A percentile compares a stretch with the other conserved stretches of the same genome.
These are phyloP conservation scores for Onygenales sp. DNA, from an alignment of 2,329 filamentous ascomycete species.

Conservation along the genomic window DNA sequence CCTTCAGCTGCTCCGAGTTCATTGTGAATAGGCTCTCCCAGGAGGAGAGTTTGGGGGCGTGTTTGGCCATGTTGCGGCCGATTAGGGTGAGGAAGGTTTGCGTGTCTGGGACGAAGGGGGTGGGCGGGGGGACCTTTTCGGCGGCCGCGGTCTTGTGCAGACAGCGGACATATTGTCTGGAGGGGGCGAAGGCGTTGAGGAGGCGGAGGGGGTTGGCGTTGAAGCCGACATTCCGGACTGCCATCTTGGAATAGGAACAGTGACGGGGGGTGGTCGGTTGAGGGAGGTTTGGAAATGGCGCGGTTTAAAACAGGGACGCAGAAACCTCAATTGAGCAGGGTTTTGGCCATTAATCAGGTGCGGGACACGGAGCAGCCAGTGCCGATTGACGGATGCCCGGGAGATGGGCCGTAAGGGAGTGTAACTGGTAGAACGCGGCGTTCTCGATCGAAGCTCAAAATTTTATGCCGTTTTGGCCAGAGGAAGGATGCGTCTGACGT, in stretches of 20 bases:
- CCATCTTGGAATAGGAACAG: conserved; percentile 3
- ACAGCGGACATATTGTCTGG: conserved; percentile 27
- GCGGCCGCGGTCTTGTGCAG: conserved; percentile 32
- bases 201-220: conserved; percentile 5
- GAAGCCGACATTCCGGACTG: conserved; percentile 2
- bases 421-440: too few species aligned
- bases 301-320: too few species aligned
- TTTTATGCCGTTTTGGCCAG: too few species aligned
- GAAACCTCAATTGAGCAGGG: too few species aligned
- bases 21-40: conserved; percentile 88
- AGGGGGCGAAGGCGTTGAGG: conserved; percentile 14
- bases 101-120: conserved; percentile 77
- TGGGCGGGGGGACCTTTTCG: conserved; percentile 56
- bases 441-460: too few species aligned
- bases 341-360: too few species aligned
- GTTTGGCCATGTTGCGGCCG: conserved; percentile 72
- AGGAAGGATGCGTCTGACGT: too few species aligned
- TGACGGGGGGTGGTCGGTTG: not conserved
- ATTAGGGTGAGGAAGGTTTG: conserved; percentile 82
- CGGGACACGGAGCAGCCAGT: too few species aligned
- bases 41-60: conserved; percentile 75
- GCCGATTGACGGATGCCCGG: too few species aligned
- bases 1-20: conserved; percentile 65
- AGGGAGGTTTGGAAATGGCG: not conserved
- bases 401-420: too few species aligned